These are phyloP conservation scores for Colletotrichum sp. DNA, from an alignment of 2,329 filamentous ascomycete species.

Conservation along the genomic window DNA sequence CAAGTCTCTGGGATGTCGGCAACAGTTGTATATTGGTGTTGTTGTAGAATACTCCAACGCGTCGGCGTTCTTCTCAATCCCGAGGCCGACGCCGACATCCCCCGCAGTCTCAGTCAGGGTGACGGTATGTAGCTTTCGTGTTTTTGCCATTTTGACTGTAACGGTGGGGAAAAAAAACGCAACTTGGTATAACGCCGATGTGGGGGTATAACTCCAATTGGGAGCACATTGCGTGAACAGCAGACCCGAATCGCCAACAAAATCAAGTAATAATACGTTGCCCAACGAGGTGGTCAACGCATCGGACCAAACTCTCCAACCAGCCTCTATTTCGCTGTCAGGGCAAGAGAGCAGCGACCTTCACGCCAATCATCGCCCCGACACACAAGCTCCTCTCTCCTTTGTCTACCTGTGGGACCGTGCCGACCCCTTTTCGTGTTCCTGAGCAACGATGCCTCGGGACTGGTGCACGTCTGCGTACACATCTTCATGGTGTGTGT, in stretches of 20 bases:
- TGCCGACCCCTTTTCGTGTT: not conserved
- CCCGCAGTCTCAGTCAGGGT: not conserved
- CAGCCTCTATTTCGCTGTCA: not conserved
- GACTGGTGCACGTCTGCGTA: not conserved
- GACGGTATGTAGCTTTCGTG: not conserved
- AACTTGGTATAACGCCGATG: not conserved
- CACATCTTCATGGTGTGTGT: not conserved
- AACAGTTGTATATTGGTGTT: not conserved
- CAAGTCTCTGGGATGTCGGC: not conserved
- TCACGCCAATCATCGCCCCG: not conserved
- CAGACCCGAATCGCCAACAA: not conserved
- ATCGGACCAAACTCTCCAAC: not conserved
- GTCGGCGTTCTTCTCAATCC: not conserved
- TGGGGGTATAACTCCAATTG: conserved; percentile 13
- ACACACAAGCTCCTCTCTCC: not conserved
- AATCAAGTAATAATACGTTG: not conserved
- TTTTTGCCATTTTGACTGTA: not conserved
- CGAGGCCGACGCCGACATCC: not conserved
- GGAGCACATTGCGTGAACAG: not conserved
- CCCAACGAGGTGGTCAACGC: not conserved
- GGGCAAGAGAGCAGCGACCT: not conserved
- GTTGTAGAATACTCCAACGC: not conserved
- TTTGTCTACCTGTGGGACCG: not conserved
- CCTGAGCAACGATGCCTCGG: not conserved
- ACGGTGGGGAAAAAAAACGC: not conserved